These are phyloP conservation scores for Mayamaea pseudoterrestris DNA, from an alignment of 108 stramenopile species.

Conservation along the genomic window DNA sequence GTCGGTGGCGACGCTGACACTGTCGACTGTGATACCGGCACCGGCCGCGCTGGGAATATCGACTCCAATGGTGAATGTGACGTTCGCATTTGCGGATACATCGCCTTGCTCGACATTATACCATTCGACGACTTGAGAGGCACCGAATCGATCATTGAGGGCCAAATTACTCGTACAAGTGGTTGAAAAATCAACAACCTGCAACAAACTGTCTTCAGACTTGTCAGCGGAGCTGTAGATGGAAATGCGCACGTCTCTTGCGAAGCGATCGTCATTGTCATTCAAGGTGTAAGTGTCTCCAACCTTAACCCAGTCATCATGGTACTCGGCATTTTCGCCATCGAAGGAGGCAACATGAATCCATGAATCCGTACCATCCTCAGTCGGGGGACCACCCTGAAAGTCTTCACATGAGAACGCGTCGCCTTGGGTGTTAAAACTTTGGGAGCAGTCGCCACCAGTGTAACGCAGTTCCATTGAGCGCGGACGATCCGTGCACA, in stretches of 20 bases:
- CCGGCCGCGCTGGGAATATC: no score
- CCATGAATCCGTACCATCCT: background rate
- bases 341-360: background rate
- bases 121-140: conserved; percentile 1
- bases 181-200: background rate
- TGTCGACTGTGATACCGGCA: no score
- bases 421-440: background rate
- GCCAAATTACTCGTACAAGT: background rate
- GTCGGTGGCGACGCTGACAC: no score
- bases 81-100: no score
- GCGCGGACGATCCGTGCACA: background rate
- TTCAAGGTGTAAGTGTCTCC: background rate
- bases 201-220: conserved; percentile 1
- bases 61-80: no score
- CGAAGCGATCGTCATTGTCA: background rate
- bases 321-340: background rate
- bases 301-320: background rate
- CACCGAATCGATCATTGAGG: conserved; percentile 3
- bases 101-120: conserved; percentile 2
- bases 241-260: background rate
- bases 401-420: conserved; percentile 1
- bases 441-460: conserved; percentile 1
- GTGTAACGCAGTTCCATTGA: background rate
- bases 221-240: background rate
- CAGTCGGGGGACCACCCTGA: background rate